Base-by-base conservation (phyloP, 257 asterid species). In the Penstemon davidsonii region DNA sequence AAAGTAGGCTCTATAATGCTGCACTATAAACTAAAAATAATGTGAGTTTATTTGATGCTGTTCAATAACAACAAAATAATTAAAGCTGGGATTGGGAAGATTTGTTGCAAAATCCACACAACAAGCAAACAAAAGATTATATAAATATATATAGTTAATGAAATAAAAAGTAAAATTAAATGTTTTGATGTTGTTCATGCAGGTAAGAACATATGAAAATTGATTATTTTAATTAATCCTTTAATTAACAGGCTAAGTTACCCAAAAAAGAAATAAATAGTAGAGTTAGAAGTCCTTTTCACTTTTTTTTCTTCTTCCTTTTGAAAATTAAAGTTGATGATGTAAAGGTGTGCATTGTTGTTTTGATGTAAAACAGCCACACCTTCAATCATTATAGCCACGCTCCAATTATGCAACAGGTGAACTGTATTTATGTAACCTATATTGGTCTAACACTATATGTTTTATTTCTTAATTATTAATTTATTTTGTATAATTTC, bases 361-460 rank as follows among this genome's bases (percentile, higher is more conserved):
- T 82, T 73, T 79, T 66, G 62, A 65, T 75, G 78, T 65, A 73
- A 79, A 80, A 76, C 77, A 43, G 58, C 52, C 6, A 51, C 59
- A 69, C 33, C 47, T 55, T 73, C 80, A 81, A 88, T 84, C 86
- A 88, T 88, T 79, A 71, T 80, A 71, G 15, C 90, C 92, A 87
- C 82, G 88, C 88, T 81, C 90, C 86, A 79, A 75, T 76, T 67
- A 76, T 74, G 56, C 83, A 53, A 64, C n/a, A 50, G 51, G 42
- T 71, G 60, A 72, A 70, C 76, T 73, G 50, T 49, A 58, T 39
- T 15, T 8, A 46, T 38, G 15, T 11, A n/a, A 40, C 18, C 36
- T 69, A 60, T 6, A 36, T 42, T 45, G 55, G 15, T 40, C 71
- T 53, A 40, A 19, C 40, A 52, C 38, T 66, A 33, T 0, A 8